phyloP scores from a whole-genome alignment of 106 monocot genomes.

The Alisma plantagoaquatica region DNA sequence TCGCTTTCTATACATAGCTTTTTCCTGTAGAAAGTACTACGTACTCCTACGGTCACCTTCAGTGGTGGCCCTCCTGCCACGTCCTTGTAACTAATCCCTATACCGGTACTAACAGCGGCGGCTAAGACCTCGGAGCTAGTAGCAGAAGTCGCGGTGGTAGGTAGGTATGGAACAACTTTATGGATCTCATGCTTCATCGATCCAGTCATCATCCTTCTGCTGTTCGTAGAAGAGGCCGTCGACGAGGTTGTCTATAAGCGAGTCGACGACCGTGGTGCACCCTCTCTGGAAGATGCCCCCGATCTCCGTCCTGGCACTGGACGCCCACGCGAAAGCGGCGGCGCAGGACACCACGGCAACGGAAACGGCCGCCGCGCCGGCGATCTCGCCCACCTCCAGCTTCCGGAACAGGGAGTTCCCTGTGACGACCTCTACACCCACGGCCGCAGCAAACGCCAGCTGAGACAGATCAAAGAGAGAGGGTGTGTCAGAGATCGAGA shows the following conservation, averaged over 20 bases:
- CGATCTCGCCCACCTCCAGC: constrained; percentile 61
- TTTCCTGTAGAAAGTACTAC: no score
- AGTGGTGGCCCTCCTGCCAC: no score
- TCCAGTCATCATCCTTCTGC: no score
- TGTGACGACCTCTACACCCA: constrained; percentile 55
- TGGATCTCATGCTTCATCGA: no score
- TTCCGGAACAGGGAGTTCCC: constrained; percentile 89
- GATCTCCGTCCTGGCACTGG: constrained; percentile 50
- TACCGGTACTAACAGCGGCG: no score
- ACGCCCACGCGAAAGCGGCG: constrained; percentile 63
- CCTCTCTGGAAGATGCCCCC: constrained; percentile 54
- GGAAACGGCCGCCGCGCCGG: constrained; percentile 57
- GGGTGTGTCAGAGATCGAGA: neutral
- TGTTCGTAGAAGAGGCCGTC: constrained; percentile 75
- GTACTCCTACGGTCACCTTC: no score
- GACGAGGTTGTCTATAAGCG: constrained; percentile 78
- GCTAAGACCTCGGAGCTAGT: no score
- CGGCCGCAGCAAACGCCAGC: constrained; percentile 69
- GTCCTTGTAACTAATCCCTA: no score
- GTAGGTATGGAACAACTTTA: no score
- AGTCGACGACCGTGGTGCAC: constrained; percentile 83
- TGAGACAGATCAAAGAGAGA: constrained; percentile 3
- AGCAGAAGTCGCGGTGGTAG: no score
- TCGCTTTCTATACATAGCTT: no score
- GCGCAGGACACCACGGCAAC: constrained; percentile 48